phyloP scores from a whole-genome alignment of 2,329 filamentous ascomycete species.

The Talaromyces piceae region DNA sequence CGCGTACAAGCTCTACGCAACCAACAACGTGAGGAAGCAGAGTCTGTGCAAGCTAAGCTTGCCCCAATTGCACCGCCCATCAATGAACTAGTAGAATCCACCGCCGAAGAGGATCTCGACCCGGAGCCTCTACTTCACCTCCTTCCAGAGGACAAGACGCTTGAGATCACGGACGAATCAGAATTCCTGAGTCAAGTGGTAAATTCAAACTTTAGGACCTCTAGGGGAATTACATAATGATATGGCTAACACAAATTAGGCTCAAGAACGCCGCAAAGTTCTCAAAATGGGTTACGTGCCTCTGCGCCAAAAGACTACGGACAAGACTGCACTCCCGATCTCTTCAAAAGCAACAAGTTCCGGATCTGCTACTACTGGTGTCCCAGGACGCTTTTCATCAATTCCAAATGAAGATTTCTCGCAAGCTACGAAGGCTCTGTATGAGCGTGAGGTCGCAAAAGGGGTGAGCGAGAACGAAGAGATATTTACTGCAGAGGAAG shows the following conservation, averaged over 20 bases:
- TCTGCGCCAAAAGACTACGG: conserved; percentile 39
- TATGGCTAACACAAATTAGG: conserved; percentile 22
- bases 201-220: conserved; percentile 18
- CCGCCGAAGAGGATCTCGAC: conserved; percentile 40
- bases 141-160: conserved; percentile 54
- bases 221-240: conserved; percentile 4
- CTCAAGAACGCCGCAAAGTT: conserved; percentile 52
- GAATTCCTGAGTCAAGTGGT: conserved; percentile 52
- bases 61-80: conserved; percentile 40
- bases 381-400: conserved; percentile 61
- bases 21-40: conserved; percentile 61
- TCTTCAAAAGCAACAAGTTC: conserved; percentile 31
- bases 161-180: conserved; percentile 52
- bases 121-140: conserved; percentile 61
- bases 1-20: conserved; percentile 59
- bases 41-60: conserved; percentile 47
- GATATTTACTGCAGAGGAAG: conserved; percentile 85
- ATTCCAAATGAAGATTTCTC: conserved; percentile 72
- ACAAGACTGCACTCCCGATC: conserved; percentile 26
- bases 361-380: conserved; percentile 43
- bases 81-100: conserved; percentile 30
- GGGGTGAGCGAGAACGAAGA: conserved; percentile 92
- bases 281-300: conserved; percentile 62
- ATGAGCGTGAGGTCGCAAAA: conserved; percentile 85
- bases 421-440: conserved; percentile 77